Evolutionary conservation across 2,329 filamentous ascomycete genomes (phyloP), one percentile per base, ranked within the genome.

Genomic region (Dothistroma pini): DNA sequence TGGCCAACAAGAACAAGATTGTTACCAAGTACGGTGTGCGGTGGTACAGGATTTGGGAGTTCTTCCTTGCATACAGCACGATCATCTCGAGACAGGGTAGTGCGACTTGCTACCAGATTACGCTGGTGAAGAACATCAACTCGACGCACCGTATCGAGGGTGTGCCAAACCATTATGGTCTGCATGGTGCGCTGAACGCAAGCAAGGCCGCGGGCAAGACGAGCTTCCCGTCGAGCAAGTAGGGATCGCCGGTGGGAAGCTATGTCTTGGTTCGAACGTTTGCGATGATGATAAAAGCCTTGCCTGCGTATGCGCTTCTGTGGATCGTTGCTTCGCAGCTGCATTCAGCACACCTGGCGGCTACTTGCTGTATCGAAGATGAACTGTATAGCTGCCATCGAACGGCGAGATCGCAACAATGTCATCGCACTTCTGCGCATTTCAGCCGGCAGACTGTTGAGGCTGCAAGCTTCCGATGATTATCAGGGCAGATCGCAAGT

Each of bases 21-120:
- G 86, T 89, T 77, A 91, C 90, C 74, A 97, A 97, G 84, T 97
- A 97, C 75, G 95, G 95, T 72, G 87, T 89, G 74, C 84, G 90
- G 74, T 99, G 95, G 95, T 99, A 90, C 86, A 88, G 93, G 77
- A 95, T 95, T 75, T 96, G 91, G 91, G 90, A 96, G 75, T 91
- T 87, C 78, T 96, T 96, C 86, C 85, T 96, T 63, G 90, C 90
- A 65, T 93, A 87, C 76, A 91, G 89, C 19, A 90, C 88, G 74
- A 96, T 96, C 75, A 86, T 85, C 72, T 91, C 91, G 29, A 88
- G 91, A 73, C 91, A 96, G 77, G 91, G 91, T 68, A 83, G 84
- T 68, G 91, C 91, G 59, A 91, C 90, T 34, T 95, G 91, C 83
- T 96, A 86, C 81, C 91, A 96, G 80, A 89, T 96, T 71, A 87